These are phyloP conservation scores for Penicillium aurantiogriseum DNA, from an alignment of 2,329 filamentous ascomycete genomes.

Conservation along the genomic window DNA sequence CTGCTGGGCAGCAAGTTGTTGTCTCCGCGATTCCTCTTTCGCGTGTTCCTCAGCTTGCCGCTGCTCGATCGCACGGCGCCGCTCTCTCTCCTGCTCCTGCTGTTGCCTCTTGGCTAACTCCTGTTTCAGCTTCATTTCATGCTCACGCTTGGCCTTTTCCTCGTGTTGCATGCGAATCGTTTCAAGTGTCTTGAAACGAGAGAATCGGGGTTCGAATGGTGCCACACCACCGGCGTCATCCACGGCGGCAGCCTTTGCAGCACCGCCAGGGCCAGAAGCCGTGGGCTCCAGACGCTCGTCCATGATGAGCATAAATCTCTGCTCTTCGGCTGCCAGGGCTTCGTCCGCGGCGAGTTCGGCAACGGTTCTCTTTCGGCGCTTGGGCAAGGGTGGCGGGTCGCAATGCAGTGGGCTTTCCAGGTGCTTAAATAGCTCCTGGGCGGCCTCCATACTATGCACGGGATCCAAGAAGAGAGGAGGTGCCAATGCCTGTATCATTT, in stretches of 20 bases:
- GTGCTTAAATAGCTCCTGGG: slow-evolving; percentile 67
- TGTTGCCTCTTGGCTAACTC: slow-evolving; percentile 51
- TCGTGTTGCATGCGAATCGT: slow-evolving; percentile 76
- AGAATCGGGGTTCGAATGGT: slow-evolving; percentile 83
- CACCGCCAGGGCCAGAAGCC: slow-evolving; percentile 57
- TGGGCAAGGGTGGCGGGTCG: slow-evolving; percentile 74
- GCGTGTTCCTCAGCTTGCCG: slow-evolving; percentile 46
- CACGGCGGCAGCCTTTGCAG: slow-evolving; percentile 62
- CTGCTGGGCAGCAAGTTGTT: slow-evolving; percentile 47
- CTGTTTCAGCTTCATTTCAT: slow-evolving; percentile 49
- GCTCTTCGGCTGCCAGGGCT: slow-evolving; percentile 81
- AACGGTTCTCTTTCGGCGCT: slow-evolving; percentile 86
- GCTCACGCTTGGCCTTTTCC: slow-evolving; percentile 59
- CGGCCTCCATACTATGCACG: slow-evolving; percentile 66
- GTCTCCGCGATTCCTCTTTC: slow-evolving; percentile 41
- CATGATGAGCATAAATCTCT: slow-evolving; percentile 88
- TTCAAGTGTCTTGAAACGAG: slow-evolving; percentile 86
- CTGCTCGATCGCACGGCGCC: slow-evolving; percentile 44
- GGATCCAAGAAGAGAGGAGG: slow-evolving; percentile 76
- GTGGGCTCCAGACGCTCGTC: slow-evolving; percentile 75
- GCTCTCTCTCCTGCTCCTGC: slow-evolving; percentile 51
- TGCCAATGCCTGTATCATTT: slow-evolving; percentile 70
- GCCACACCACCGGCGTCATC: slow-evolving; percentile 70
- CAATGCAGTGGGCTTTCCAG: slow-evolving; percentile 76
- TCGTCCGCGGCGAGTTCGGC: slow-evolving; percentile 95